Evolutionary conservation across 495 filamentous ascomycete species (phyloP), one percentile per base, ranked within the genome.

Genomic region (Hypomontagnella submonticulosa): DNA sequence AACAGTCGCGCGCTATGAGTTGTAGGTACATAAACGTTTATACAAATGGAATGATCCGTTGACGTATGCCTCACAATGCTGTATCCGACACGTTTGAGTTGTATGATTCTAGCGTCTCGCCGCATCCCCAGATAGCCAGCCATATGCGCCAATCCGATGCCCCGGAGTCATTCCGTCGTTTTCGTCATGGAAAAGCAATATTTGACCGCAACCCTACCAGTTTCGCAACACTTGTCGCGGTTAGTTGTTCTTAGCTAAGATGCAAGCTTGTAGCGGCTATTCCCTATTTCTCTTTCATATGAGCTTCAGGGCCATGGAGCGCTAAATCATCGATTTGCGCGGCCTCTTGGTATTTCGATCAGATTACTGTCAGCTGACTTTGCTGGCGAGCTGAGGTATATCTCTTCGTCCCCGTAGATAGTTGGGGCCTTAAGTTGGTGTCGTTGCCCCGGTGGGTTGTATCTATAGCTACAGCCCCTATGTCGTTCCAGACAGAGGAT

Each of bases 41-140:
- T 69, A 65, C 61, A 64, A 57, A 48, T 44, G 47, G 19, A 55
- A 41, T 44, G 30, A n/a, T 9, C 57, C 20, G 13, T 30, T 38
- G 34, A 8, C 46, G 57, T 62, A 53, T 61, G 32, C 58, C 53
- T 38, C 30, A 32, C 16, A 50, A 63, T 53, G 59, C 42, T 42
- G 32, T 49, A n/a, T 48, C 34, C 57, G 51, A 36, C 41, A 38
- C 13, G 33, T 40, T 12, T 18, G 54, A 51, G 32, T 46, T 38
- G 36, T 59, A 47, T 50, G 47, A 36, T 58, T 47, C 9, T 44
- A 58, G 16, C 54, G 40, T 38, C 37, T 18, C 37, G 37, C 20
- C 52, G 12, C 23, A 20, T 27, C 32, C 38, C 52, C 10, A 44
- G 16, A 44, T 52, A 52, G 36, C 44, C 34, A 50, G 52, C 50